phyloP scores from a whole-genome alignment of 2,329 filamentous ascomycete species.

The Dactylellina parvicollis region DNA sequence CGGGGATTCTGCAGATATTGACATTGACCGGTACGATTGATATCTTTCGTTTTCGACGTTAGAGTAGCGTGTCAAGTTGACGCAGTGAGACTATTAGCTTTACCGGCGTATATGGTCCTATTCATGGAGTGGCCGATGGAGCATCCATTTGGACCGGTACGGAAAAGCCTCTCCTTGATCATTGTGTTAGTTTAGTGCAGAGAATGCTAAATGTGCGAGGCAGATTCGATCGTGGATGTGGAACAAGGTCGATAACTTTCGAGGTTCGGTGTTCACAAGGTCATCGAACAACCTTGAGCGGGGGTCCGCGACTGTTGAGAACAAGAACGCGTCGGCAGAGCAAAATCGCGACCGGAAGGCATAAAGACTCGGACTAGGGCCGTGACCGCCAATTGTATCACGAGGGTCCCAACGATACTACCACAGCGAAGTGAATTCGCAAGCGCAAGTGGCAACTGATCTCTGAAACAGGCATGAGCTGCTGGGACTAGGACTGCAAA shows the following conservation, averaged over 20 bases:
- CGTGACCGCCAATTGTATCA: too few species aligned
- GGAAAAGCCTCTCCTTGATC: background rate
- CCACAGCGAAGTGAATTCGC: too few species aligned
- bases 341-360: background rate
- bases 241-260: constrained; percentile 28
- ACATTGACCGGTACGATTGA: constrained; percentile 34
- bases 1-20: constrained; percentile 39
- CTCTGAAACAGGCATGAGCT: too few species aligned
- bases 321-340: background rate
- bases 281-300: background rate
- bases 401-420: too few species aligned
- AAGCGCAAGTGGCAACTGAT: too few species aligned
- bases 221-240: constrained; percentile 48
- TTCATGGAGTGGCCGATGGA: constrained; percentile 48
- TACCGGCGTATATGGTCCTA: constrained; percentile 50
- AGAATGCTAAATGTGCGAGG: too few species aligned
- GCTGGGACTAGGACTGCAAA: too few species aligned
- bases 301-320: background rate
- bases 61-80: background rate
- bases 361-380: background rate
- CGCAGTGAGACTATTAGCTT: background rate
- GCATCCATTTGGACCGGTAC: constrained; percentile 47
- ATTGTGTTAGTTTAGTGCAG: too few species aligned
- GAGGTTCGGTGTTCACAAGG: background rate
- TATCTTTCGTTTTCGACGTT: background rate